These are phyloP conservation scores for Fusarium fujikuroi DNA, from an alignment of 2,329 filamentous ascomycete genomes.

Conservation along the genomic window DNA sequence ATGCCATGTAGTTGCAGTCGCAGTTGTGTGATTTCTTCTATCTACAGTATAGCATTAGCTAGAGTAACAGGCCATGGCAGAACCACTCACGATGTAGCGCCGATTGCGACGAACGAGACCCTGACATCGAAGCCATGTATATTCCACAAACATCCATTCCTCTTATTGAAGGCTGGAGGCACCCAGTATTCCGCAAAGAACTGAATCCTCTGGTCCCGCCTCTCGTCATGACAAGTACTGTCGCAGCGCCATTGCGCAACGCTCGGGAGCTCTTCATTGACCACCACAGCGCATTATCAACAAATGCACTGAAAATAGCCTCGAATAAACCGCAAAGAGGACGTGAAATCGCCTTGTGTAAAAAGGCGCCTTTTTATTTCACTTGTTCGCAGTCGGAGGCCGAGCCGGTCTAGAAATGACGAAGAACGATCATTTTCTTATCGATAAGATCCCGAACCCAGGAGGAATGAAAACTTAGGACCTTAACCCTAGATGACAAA, in stretches of 20 bases:
- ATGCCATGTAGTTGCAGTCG: slow-evolving; percentile 43
- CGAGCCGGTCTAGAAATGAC: slow-evolving; percentile 30
- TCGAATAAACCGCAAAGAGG: not conserved
- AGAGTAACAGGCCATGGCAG: not conserved
- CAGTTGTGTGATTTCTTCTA: slow-evolving; percentile 31
- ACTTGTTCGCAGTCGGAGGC: slow-evolving; percentile 9
- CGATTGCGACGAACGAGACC: not conserved
- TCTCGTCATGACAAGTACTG: slow-evolving; percentile 22
- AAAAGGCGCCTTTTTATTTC: slow-evolving; percentile 4
- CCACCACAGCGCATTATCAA: slow-evolving; percentile 34
- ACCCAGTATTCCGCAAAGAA: slow-evolving; percentile 10
- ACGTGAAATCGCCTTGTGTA: not conserved
- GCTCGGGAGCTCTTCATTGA: slow-evolving; percentile 41
- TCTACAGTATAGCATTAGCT: slow-evolving; percentile 29
- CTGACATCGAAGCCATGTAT: not conserved
- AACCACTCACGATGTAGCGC: slow-evolving; percentile 28
- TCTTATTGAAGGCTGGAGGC: not conserved
- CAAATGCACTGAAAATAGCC: not conserved
- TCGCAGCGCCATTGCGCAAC: slow-evolving; percentile 39
- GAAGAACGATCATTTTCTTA: slow-evolving; percentile 37
- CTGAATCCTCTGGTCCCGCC: slow-evolving; percentile 32
- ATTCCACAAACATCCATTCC: not conserved
- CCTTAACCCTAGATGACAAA: too few relatives aligned
- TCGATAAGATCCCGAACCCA: slow-evolving; percentile 40
- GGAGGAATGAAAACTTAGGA: too few relatives aligned